Evolutionary conservation across 257 asterid genomes (phyloP).

Genomic region (Salvia rosmarinus): DNA sequence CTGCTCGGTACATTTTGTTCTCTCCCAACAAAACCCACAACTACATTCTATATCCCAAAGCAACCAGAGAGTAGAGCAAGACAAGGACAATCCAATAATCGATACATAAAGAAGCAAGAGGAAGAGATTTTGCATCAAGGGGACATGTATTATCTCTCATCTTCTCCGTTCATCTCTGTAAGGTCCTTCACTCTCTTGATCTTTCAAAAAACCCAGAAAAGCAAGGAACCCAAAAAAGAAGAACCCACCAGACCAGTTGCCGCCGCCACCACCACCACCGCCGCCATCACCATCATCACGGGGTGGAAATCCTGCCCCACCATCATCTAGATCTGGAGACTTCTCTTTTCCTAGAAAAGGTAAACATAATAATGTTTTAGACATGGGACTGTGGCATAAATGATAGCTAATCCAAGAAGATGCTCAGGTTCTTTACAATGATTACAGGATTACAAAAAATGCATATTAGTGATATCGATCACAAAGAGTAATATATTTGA

Average conservation of each 20-base stretch:
- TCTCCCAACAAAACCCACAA: background rate
- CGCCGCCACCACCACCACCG: conserved; percentile 87
- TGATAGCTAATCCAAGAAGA: background rate
- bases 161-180: conserved; percentile 54
- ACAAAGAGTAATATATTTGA: too few species aligned
- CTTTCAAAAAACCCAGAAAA: conserved; percentile 68
- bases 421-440: conserved; percentile 1
- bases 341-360: conserved; percentile 67
- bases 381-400: background rate
- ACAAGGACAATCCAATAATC: background rate
- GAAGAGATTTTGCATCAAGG: background rate
- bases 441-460: background rate
- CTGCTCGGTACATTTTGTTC: background rate
- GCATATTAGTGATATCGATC: background rate
- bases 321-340: conserved; percentile 91
- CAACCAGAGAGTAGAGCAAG: background rate
- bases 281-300: conserved; percentile 87
- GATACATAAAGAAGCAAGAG: background rate
- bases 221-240: conserved; percentile 81
- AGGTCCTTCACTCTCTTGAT: conserved; percentile 65
- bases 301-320: conserved; percentile 89
- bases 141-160: conserved; percentile 28
- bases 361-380: background rate
- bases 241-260: conserved; percentile 87
- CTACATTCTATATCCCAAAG: background rate